These are phyloP conservation scores for Ambispora gerdemannii DNA, from an alignment of 192 early-diverging fungal species.

Conservation along the genomic window DNA sequence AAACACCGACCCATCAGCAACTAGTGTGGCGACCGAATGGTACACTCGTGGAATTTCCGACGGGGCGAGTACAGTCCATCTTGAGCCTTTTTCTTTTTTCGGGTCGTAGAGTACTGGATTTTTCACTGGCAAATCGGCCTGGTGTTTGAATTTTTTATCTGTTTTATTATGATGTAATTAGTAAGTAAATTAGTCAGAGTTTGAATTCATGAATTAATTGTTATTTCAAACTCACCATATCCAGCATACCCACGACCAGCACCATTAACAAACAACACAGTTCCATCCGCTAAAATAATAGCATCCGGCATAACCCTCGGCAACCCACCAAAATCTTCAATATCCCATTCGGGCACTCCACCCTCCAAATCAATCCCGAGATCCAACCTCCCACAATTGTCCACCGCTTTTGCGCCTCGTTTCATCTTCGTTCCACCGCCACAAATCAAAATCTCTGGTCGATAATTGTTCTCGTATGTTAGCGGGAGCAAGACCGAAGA, in stretches of 20 bases:
- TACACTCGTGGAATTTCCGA: conserved; percentile 53
- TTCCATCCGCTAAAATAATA: conserved; percentile 50
- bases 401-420: conserved; percentile 33
- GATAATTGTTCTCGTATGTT: conserved; percentile 52
- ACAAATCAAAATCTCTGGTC: conserved; percentile 56
- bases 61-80: conserved; percentile 31
- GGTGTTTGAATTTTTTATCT: conserved; percentile 13
- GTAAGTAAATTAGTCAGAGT: too few species aligned
- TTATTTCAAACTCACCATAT: conserved; percentile 38
- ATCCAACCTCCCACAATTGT: conserved; percentile 47
- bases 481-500: conserved; percentile 53
- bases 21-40: conserved; percentile 52
- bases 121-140: conserved; percentile 42
- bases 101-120: conserved; percentile 56
- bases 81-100: conserved; percentile 24
- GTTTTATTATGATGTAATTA: too few species aligned
- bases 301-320: conserved; percentile 51
- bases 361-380: conserved; percentile 39
- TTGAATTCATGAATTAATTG: too few species aligned
- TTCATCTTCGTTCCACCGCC: conserved; percentile 48
- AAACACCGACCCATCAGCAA: conserved; percentile 45
- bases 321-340: conserved; percentile 43
- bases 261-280: conserved; percentile 59
- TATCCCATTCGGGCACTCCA: conserved; percentile 42
- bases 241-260: conserved; percentile 53